These are phyloP conservation scores for Coleophoma cylindrospora DNA, from an alignment of 2,329 filamentous ascomycete species.

Conservation along the genomic window DNA sequence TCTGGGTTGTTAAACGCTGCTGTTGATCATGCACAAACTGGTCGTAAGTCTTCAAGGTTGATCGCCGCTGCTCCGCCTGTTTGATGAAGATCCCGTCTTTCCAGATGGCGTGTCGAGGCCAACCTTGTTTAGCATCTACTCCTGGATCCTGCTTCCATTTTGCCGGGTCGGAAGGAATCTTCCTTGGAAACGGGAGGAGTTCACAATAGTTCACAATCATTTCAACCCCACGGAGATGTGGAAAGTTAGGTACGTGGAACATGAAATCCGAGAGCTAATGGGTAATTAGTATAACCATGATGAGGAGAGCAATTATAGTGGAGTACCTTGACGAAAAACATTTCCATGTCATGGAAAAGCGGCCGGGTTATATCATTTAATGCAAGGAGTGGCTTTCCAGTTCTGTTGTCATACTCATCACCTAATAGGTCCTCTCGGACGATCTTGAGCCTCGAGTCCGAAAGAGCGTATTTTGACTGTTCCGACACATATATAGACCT, in stretches of 20 bases:
- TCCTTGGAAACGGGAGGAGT: conserved; percentile 12
- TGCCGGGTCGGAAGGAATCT: conserved; percentile 5
- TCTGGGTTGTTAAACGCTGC: background rate
- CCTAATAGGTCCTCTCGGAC: conserved; percentile 47
- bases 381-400: conserved; percentile 10
- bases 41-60: background rate
- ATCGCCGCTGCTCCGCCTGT: conserved; percentile 34
- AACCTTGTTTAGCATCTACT: conserved; percentile 42
- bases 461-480: conserved; percentile 50
- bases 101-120: conserved; percentile 54
- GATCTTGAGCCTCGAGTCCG: conserved; percentile 42
- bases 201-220: conserved; percentile 57
- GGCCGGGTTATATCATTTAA: conserved; percentile 1
- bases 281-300: conserved; percentile 13
- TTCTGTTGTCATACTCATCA: conserved; percentile 9
- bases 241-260: conserved; percentile 49
- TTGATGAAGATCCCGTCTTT: conserved; percentile 48
- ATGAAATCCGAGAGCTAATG: conserved; percentile 56
- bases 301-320: background rate
- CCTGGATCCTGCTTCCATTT: conserved; percentile 59
- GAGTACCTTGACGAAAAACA: conserved; percentile 63
- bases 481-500: conserved; percentile 54
- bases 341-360: conserved; percentile 46
- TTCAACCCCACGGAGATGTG: conserved; percentile 51
- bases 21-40: background rate